Evolutionary conservation across 352 stramenopile species (phyloP).

Genomic region (Phytopythium cucurbitacearum): DNA sequence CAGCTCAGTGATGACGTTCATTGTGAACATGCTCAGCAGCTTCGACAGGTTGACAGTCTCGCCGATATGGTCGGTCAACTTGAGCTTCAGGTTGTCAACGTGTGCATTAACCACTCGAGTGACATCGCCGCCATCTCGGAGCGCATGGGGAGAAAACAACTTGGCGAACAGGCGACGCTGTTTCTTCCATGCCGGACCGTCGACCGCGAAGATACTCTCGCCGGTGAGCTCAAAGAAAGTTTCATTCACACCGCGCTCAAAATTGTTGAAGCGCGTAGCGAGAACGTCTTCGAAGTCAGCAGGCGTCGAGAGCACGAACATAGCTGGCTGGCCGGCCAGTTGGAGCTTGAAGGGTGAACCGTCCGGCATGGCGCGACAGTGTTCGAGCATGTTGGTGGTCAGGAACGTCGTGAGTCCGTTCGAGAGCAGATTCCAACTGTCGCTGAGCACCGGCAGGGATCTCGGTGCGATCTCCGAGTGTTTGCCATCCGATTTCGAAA

Average conservation of each 20-base stretch:
- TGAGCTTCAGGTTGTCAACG: background rate
- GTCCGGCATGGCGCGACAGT: background rate
- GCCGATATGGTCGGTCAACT: too few relatives aligned
- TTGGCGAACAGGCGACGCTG: slow-evolving; percentile 81
- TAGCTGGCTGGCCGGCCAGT: slow-evolving; percentile 7
- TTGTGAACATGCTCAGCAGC: slow-evolving; percentile 47
- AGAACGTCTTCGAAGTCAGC: slow-evolving; percentile 11
- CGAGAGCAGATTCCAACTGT: background rate
- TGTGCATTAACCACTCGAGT: slow-evolving; percentile 20
- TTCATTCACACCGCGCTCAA: slow-evolving; percentile 6
- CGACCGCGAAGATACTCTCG: slow-evolving; percentile 56
- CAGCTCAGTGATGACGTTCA: slow-evolving; percentile 61
- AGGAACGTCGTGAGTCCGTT: background rate
- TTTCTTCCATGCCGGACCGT: slow-evolving; percentile 45
- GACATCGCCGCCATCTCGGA: slow-evolving; percentile 18
- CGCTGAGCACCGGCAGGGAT: too few relatives aligned
- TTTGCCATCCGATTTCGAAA: too few relatives aligned
- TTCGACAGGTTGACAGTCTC: slow-evolving; percentile 28
- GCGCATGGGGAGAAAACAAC: slow-evolving; percentile 54
- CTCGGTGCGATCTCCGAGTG: too few relatives aligned
- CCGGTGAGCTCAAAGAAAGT: slow-evolving; percentile 46
- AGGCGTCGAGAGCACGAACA: slow-evolving; percentile 9
- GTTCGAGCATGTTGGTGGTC: slow-evolving; percentile 3
- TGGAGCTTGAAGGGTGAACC: slow-evolving; percentile 3
- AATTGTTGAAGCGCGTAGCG: slow-evolving; percentile 11